Evolutionary conservation across 225 moss, liverwort and hornwort genomes (phyloP).

Genomic region (Bryum argenteum): DNA sequence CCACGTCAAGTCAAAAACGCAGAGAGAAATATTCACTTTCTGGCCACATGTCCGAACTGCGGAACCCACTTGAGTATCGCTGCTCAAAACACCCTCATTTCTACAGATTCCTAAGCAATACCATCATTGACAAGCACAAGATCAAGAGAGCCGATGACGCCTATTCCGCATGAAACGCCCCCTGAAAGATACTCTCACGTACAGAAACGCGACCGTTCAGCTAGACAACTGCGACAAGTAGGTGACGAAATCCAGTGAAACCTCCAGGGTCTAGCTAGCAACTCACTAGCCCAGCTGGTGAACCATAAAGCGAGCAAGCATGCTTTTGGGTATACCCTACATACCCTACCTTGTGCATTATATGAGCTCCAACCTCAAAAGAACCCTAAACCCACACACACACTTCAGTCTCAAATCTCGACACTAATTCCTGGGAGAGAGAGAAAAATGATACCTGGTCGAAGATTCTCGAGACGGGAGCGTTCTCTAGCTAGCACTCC

Average conservation of each 20-base stretch:
- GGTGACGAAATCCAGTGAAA: constrained; percentile 26
- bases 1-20: not conserved
- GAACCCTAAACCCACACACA: not conserved
- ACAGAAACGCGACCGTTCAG: constrained; percentile 15
- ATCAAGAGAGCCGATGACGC: not conserved
- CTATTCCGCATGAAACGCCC: not conserved
- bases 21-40: not conserved
- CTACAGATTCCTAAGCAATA: constrained; percentile 1
- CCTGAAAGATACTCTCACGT: constrained; percentile 6
- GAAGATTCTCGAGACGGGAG: not conserved
- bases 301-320: constrained; percentile 4
- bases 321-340: constrained; percentile 13
- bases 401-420: not conserved
- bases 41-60: not conserved
- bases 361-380: constrained; percentile 11
- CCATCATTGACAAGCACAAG: not conserved
- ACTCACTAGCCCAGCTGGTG: constrained; percentile 15
- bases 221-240: constrained; percentile 33
- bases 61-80: too few species aligned
- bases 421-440: not conserved
- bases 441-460: not conserved
- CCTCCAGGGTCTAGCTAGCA: constrained; percentile 10
- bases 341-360: constrained; percentile 1
- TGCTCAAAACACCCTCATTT: too few species aligned
- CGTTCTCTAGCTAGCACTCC: too few species aligned